A percentile compares a stretch with the other conserved stretches of the same genome.
phyloP scores from a whole-genome alignment of 495 filamentous ascomycete species.

The Stereocaulon alpinum region DNA sequence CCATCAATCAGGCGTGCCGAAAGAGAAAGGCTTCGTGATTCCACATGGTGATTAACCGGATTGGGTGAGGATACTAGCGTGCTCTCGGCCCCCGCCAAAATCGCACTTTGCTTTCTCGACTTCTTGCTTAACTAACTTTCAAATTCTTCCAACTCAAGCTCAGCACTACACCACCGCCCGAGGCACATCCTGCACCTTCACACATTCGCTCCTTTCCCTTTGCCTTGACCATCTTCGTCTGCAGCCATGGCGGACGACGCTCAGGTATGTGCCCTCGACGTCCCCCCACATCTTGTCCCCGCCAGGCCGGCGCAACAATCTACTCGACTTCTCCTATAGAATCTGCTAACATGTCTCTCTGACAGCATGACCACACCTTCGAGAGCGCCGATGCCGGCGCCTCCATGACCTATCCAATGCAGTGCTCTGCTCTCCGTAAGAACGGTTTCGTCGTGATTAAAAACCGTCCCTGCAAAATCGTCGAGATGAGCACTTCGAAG shows the following conservation, averaged over 20 bases:
- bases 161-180: background rate
- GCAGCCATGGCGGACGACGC: slow-evolving; percentile 43
- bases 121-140: slow-evolving; percentile 3
- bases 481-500: slow-evolving; percentile 99
- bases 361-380: slow-evolving; percentile 82
- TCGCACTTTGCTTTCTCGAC: slow-evolving; percentile 10
- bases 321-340: slow-evolving; percentile 19
- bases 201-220: slow-evolving; percentile 14
- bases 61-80: background rate
- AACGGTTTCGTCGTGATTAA: slow-evolving; percentile 98
- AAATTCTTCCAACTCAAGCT: slow-evolving; percentile 2
- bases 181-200: slow-evolving; percentile 4
- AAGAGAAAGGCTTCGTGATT: background rate
- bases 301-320: slow-evolving; percentile 17
- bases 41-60: background rate
- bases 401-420: slow-evolving; percentile 89
- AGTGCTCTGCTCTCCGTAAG: slow-evolving; percentile 99
- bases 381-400: slow-evolving; percentile 88
- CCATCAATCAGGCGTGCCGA: background rate
- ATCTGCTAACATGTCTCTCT: slow-evolving; percentile 16
- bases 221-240: slow-evolving; percentile 24
- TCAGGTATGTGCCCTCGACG: slow-evolving; percentile 29
- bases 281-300: slow-evolving; percentile 25
- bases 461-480: slow-evolving; percentile 97
- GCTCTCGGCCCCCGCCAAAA: slow-evolving; percentile 12